phyloP scores from a whole-genome alignment of 306 rosid genomes.

The Rubus parviflorus region DNA sequence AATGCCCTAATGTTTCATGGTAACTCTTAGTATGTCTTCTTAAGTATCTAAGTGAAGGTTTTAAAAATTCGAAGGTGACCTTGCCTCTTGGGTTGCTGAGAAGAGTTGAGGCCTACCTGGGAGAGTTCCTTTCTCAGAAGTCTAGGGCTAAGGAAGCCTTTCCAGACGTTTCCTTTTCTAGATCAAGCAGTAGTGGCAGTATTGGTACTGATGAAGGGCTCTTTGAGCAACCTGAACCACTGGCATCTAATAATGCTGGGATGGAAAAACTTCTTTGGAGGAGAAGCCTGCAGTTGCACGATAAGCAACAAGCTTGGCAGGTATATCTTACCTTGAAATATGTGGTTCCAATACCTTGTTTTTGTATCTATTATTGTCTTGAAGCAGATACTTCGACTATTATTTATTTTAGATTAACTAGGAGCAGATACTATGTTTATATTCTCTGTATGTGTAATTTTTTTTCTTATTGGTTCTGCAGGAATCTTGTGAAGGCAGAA shows the following conservation, averaged over 20 bases:
- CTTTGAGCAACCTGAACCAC: slow-evolving; percentile 78
- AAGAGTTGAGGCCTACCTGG: slow-evolving; percentile 63
- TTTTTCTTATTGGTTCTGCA: slow-evolving; percentile 17
- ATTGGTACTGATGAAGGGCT: slow-evolving; percentile 78
- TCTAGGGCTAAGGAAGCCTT: slow-evolving; percentile 52
- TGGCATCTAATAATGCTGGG: slow-evolving; percentile 55
- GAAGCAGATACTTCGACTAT: not conserved
- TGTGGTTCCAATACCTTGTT: slow-evolving; percentile 3
- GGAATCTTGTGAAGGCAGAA: slow-evolving; percentile 80
- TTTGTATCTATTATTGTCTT: not conserved
- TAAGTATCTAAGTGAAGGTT: slow-evolving; percentile 36
- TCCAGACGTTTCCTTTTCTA: slow-evolving; percentile 50
- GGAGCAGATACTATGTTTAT: not conserved
- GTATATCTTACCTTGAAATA: slow-evolving; percentile 34
- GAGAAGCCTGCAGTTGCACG: slow-evolving; percentile 61
- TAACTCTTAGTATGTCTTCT: not conserved
- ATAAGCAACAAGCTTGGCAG: slow-evolving; percentile 88
- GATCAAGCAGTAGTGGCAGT: slow-evolving; percentile 72
- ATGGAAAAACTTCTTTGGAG: slow-evolving; percentile 56
- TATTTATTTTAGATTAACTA: not conserved
- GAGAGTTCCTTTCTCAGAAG: slow-evolving; percentile 57
- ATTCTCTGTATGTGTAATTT: not conserved
- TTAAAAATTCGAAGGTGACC: slow-evolving; percentile 61
- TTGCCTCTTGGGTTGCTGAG: slow-evolving; percentile 53
- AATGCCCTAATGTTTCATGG: not conserved